phyloP scores from a whole-genome alignment of 495 filamentous ascomycete species.

The Aspergillus taichungensis region DNA sequence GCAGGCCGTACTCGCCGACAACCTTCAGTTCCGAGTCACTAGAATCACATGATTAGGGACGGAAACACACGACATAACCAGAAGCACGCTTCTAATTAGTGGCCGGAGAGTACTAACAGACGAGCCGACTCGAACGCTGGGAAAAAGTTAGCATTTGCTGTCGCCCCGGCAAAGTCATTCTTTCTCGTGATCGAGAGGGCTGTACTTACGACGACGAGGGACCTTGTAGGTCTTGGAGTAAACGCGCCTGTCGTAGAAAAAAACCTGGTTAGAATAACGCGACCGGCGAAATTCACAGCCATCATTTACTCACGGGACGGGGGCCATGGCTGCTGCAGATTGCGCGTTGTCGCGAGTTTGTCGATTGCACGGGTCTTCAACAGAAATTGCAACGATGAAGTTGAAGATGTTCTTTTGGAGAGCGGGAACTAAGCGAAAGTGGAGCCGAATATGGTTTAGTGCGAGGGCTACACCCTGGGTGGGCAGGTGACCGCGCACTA shows the following conservation, averaged over 20 bases:
- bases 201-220: slow-evolving; percentile 56
- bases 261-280: slow-evolving; percentile 27
- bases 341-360: slow-evolving; percentile 30
- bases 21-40: slow-evolving; percentile 99
- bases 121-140: slow-evolving; percentile 94
- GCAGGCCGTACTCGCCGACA: slow-evolving; percentile 97
- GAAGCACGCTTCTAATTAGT: slow-evolving; percentile 97
- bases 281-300: slow-evolving; percentile 1
- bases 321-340: slow-evolving; percentile 43
- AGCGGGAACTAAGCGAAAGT: slow-evolving; percentile 15
- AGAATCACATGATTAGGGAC: slow-evolving; percentile 35
- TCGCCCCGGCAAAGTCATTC: slow-evolving; percentile 6
- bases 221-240: slow-evolving; percentile 99
- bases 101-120: slow-evolving; percentile 93
- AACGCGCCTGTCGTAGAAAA: slow-evolving; percentile 37
- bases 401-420: slow-evolving; percentile 14
- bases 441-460: slow-evolving; percentile 1
- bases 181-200: not conserved
- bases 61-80: slow-evolving; percentile 75
- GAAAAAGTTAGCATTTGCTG: slow-evolving; percentile 23
- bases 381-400: slow-evolving; percentile 16
- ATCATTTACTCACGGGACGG: slow-evolving; percentile 38
- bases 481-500: slow-evolving; percentile 21
- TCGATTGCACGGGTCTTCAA: slow-evolving; percentile 21
- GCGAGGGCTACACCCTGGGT: slow-evolving; percentile 9